Conservation (phyloP, 495 filamentous ascomycete species). For the Pyrenula massariospora region DNA sequence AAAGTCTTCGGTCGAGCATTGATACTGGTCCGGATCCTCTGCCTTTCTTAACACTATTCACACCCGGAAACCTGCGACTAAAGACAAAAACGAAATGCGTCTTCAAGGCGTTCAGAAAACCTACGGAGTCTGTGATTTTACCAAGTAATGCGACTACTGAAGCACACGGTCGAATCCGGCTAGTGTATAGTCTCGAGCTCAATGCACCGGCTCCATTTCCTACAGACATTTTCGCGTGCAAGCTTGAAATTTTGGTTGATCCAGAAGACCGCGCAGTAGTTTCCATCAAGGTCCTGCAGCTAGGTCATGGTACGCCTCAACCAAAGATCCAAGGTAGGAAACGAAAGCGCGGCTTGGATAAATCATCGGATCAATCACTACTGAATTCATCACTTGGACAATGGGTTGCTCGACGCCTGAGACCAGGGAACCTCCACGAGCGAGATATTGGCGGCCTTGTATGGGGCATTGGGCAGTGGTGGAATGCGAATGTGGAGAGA, state of each 20-base stretch:
- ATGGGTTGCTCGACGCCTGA: background rate
- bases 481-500: background rate
- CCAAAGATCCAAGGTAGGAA: background rate
- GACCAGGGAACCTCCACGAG: background rate
- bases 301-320: background rate
- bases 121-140: background rate
- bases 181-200: background rate
- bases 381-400: background rate
- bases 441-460: background rate
- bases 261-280: background rate
- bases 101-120: background rate
- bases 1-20: background rate
- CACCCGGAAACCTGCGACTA: background rate
- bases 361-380: background rate
- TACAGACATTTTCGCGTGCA: background rate
- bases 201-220: background rate
- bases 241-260: background rate
- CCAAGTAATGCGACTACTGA: background rate
- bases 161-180: background rate
- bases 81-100: background rate
- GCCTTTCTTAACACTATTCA: background rate
- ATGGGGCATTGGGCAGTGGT: slow-evolving; percentile 1
- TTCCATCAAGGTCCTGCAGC: background rate
- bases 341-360: background rate
- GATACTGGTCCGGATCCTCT: background rate